Base-by-base conservation (phyloP, 352 stramenopile genomes). In the Phytophthora pluvialis region DNA sequence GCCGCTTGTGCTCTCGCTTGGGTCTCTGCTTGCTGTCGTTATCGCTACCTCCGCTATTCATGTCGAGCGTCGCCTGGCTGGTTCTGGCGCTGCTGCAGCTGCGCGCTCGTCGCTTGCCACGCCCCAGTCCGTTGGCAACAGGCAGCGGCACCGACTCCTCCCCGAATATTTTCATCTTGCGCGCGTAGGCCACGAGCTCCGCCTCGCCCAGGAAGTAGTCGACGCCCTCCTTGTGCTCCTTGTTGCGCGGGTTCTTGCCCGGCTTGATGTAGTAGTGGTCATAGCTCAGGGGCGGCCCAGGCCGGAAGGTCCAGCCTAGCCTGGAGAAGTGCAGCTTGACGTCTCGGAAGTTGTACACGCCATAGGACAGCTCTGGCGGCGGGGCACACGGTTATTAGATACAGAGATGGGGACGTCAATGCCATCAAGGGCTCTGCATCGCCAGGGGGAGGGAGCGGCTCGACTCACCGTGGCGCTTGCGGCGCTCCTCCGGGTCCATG, bases 211-310 rank as follows among this genome's bases (percentile, higher is more conserved):
- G 64, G 43, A 82, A 77, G 18, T 70, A 82, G 53, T 82, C 74
- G 6, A 60, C 68, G 28, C 68, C 67, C 15, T 65, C 48, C n/a
- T 67, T 64, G 54, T 73, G 67, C 12, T 47, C 1, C 26, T 40
- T 47, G 49, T 51, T 62, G 8, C 35, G 35, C 13, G 63, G 48
- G 42, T 46, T 72, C 54, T 77, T 78, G 42, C 60, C 60, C 5
- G 74, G 74, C 43, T 78, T 75, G 45, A 82, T 64, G 55, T 82
- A 82, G 64, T 57, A 82, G 61, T 82, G 74, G 29, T 82, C 64
- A 57, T 82, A 82, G 46, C 71, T 78, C 32, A 82, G 71, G 38
- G 33, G 0, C 12, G 60, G 58, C 0, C 67, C 73, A 10, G 26
- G 33, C 15, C 35, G 49, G n/a, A 56, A 59, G 18, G 31, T 64